Evolutionary conservation across 805 yeast species (phyloP).

Genomic region (Ogataea dorogensis): DNA sequence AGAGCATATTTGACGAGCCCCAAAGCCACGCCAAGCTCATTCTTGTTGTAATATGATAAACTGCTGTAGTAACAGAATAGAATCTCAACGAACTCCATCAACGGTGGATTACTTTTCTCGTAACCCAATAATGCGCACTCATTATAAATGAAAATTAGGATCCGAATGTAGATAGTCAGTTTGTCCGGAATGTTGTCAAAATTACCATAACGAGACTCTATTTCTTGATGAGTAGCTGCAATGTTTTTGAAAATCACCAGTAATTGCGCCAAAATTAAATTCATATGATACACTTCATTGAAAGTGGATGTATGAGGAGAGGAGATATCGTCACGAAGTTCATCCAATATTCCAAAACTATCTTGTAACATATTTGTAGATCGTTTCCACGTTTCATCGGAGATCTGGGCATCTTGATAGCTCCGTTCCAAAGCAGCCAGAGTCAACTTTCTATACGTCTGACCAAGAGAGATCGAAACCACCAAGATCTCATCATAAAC

Average conservation of each 20-base stretch:
- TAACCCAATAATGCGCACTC: constrained; percentile 18
- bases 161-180: constrained; percentile 20
- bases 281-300: constrained; percentile 18
- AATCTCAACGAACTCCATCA: constrained; percentile 19
- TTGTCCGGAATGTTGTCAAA: constrained; percentile 28
- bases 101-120: constrained; percentile 5
- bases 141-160: constrained; percentile 25
- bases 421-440: constrained; percentile 14
- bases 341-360: constrained; percentile 22
- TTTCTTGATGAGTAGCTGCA: constrained; percentile 16
- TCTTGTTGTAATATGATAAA: constrained; percentile 26
- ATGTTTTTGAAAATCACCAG: constrained; percentile 26
- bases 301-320: constrained; percentile 10
- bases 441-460: constrained; percentile 20
- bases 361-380: constrained; percentile 22
- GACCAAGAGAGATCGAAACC: constrained; percentile 18
- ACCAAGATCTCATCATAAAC: constrained; percentile 27
- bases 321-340: constrained; percentile 12
- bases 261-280: constrained; percentile 23
- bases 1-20: constrained; percentile 29
- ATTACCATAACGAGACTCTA: constrained; percentile 23
- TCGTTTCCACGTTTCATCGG: constrained; percentile 26
- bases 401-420: constrained; percentile 6
- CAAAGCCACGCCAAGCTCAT: constrained; percentile 26
- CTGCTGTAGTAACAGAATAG: constrained; percentile 27